phyloP scores from a whole-genome alignment of 257 asterid genomes.

The Jacaranda mimosifolia region DNA sequence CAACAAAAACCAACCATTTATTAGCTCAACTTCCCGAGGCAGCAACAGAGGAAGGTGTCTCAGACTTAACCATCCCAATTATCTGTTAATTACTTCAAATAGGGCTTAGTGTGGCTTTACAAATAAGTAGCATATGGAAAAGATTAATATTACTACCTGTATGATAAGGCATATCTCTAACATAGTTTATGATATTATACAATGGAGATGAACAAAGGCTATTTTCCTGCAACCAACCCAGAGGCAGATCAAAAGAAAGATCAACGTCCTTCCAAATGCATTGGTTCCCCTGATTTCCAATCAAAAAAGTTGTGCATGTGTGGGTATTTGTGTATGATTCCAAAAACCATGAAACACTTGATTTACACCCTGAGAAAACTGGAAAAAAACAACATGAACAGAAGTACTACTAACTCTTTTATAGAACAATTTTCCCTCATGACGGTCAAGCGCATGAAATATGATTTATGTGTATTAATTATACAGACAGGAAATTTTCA shows the following conservation, averaged over 20 bases:
- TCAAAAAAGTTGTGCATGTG: not conserved
- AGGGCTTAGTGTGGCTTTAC: too few relatives aligned
- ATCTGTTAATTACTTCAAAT: too few relatives aligned
- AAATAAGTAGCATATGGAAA: too few relatives aligned
- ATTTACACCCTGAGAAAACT: not conserved
- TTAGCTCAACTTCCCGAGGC: too few relatives aligned
- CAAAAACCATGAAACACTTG: slow-evolving; percentile 7
- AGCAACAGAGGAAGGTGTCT: too few relatives aligned
- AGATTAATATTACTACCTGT: too few relatives aligned
- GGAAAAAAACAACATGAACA: not conserved
- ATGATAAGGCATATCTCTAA: too few relatives aligned
- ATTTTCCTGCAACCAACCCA: not conserved
- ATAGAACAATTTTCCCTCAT: not conserved
- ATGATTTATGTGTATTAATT: not conserved
- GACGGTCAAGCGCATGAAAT: not conserved
- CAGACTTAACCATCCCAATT: too few relatives aligned
- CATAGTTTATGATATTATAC: too few relatives aligned
- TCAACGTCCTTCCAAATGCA: not conserved
- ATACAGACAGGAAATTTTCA: not conserved
- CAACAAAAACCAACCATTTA: too few relatives aligned
- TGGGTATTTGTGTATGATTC: not conserved
- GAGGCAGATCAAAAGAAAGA: not conserved
- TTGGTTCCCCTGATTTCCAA: not conserved
- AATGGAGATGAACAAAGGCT: too few relatives aligned
- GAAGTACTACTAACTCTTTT: not conserved